Percentiles rank a stretch among this genome's conserved stretches.
phyloP scores from a whole-genome alignment of 2,329 filamentous ascomycete species.

The Sporothrix sp. region DNA sequence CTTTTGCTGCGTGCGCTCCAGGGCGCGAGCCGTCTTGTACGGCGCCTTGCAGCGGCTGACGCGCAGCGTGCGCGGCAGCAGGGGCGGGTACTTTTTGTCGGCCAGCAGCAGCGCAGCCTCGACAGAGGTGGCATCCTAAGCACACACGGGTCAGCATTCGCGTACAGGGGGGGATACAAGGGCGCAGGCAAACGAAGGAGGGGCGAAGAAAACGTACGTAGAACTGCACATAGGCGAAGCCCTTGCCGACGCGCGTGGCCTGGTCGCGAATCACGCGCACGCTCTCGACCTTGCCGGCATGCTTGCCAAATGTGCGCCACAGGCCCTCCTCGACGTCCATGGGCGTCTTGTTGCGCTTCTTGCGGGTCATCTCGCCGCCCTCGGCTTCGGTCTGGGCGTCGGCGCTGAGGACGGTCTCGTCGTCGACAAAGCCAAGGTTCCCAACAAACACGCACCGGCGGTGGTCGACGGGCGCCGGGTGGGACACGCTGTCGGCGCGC shows the following conservation, averaged over 20 bases:
- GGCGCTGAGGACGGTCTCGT: constrained; percentile 61
- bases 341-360: constrained; percentile 56
- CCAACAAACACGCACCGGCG: constrained; percentile 91
- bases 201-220: constrained; percentile 40
- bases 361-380: constrained; percentile 33
- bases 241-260: constrained; percentile 87
- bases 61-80: constrained; percentile 80
- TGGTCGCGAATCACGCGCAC: constrained; percentile 86
- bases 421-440: constrained; percentile 91
- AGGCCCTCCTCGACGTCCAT: constrained; percentile 88
- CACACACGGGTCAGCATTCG: too few relatives aligned
- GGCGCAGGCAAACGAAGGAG: too few relatives aligned
- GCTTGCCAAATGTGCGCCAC: constrained; percentile 67
- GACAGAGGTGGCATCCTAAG: constrained; percentile 68
- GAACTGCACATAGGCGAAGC: constrained; percentile 97
- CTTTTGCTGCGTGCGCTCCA: constrained; percentile 28
- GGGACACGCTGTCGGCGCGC: constrained; percentile 81
- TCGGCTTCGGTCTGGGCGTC: constrained; percentile 48
- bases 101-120: constrained; percentile 83
- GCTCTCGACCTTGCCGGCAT: constrained; percentile 75
- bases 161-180: too few relatives aligned
- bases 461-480: constrained; percentile 74
- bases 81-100: constrained; percentile 85
- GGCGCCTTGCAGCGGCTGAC: constrained; percentile 77
- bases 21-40: constrained; percentile 46